A percentile compares a stretch with the other conserved stretches of the same genome.
Evolutionary conservation across 768 basidiomycete genomes (phyloP).

Genomic region (Lactifluus subvellereus): DNA sequence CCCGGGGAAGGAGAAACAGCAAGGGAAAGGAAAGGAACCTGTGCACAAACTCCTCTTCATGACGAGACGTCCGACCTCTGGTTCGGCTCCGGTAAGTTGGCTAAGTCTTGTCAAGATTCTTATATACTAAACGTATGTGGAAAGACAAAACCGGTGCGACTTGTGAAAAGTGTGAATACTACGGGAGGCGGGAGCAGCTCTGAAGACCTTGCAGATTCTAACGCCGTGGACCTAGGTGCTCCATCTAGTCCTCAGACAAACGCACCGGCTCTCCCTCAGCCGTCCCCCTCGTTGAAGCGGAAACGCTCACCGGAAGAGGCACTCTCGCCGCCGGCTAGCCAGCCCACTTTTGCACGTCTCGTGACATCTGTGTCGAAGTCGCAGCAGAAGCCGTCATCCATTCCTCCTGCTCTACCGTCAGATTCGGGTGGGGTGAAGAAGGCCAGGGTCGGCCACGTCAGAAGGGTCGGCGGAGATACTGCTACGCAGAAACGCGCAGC

Average conservation of each 20-base stretch:
- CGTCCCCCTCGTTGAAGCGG: constrained; percentile 18
- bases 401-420: background rate
- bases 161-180: constrained; percentile 9
- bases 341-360: constrained; percentile 12
- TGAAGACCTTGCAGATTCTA: constrained; percentile 7
- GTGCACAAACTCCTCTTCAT: constrained; percentile 3
- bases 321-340: background rate
- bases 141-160: constrained; percentile 21
- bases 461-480: constrained; percentile 8
- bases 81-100: constrained; percentile 7
- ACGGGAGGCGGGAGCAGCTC: constrained; percentile 16
- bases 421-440: constrained; percentile 7
- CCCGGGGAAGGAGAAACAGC: constrained; percentile 4
- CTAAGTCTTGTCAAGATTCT: background rate
- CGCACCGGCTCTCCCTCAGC: constrained; percentile 5
- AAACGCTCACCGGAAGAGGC: constrained; percentile 12
- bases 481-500: background rate
- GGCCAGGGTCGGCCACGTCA: constrained; percentile 7
- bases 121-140: background rate
- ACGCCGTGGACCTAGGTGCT: background rate
- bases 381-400: background rate
- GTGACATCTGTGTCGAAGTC: constrained; percentile 2
- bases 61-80: constrained; percentile 4
- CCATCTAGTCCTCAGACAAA: constrained; percentile 6
- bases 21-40: constrained; percentile 14